Evolutionary conservation across 345 rosid species (phyloP).

Genomic region (Nephelium lappaceum): DNA sequence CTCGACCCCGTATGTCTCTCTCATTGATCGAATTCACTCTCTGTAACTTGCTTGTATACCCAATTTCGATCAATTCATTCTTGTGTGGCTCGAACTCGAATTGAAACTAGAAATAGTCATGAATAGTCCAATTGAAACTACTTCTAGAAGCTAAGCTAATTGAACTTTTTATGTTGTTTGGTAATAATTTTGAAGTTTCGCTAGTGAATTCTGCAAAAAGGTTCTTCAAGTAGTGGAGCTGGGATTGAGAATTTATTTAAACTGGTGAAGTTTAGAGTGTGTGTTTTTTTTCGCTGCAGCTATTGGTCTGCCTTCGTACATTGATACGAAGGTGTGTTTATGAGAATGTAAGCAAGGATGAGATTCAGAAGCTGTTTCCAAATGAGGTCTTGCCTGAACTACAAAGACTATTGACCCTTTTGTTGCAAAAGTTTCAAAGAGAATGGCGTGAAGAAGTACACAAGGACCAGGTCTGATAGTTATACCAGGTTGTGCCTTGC

Average conservation of each 20-base stretch:
- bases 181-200: neutral
- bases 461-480: conserved; percentile 48
- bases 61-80: neutral
- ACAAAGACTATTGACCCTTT: conserved; percentile 53
- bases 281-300: conserved; percentile 35
- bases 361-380: conserved; percentile 59
- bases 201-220: neutral
- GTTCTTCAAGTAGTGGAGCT: neutral
- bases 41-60: neutral
- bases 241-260: neutral
- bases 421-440: conserved; percentile 61
- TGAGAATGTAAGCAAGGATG: conserved; percentile 52
- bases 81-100: neutral
- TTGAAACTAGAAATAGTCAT: neutral
- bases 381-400: conserved; percentile 61
- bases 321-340: conserved; percentile 59
- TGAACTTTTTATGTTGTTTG: too few species aligned
- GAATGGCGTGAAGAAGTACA: conserved; percentile 60
- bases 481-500: neutral
- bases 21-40: neutral
- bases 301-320: conserved; percentile 62
- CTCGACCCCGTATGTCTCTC: conserved; percentile 57
- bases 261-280: neutral
- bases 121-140: neutral
- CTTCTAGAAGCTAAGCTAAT: neutral